phyloP scores from a whole-genome alignment of 441 rosid genomes.

The Isatis lusitanica region DNA sequence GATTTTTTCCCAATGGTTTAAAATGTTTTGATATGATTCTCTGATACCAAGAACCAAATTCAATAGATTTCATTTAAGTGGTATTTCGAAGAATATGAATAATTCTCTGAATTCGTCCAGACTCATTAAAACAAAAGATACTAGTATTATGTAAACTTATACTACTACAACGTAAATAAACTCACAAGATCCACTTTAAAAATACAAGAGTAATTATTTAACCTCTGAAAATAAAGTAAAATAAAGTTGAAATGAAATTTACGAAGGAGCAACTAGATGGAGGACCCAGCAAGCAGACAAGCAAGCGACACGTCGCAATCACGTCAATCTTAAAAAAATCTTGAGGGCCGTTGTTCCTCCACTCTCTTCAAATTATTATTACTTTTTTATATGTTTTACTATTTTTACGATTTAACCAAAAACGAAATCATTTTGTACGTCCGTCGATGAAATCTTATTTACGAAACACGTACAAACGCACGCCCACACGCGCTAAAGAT shows the following conservation, averaged over 20 bases:
- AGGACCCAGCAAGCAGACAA: conserved; percentile 25
- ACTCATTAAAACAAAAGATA: background rate
- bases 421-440: conserved; percentile 25
- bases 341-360: conserved; percentile 35
- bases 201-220: background rate
- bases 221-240: background rate
- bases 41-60: background rate
- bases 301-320: conserved; percentile 39
- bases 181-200: background rate
- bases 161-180: background rate
- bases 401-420: conserved; percentile 8
- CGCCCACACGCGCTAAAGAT: conserved; percentile 5
- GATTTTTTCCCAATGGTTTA: background rate
- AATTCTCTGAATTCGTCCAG: background rate
- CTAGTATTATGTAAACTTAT: background rate
- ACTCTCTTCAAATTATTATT: background rate
- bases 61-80: background rate
- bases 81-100: background rate
- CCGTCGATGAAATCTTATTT: conserved; percentile 18
- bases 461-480: conserved; percentile 13
- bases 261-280: background rate
- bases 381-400: background rate
- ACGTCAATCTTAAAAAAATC: conserved; percentile 17
- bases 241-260: background rate
- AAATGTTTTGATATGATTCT: background rate